These are phyloP conservation scores for Conticribra guillardii DNA, from an alignment of 108 stramenopile genomes.

Conservation along the genomic window DNA sequence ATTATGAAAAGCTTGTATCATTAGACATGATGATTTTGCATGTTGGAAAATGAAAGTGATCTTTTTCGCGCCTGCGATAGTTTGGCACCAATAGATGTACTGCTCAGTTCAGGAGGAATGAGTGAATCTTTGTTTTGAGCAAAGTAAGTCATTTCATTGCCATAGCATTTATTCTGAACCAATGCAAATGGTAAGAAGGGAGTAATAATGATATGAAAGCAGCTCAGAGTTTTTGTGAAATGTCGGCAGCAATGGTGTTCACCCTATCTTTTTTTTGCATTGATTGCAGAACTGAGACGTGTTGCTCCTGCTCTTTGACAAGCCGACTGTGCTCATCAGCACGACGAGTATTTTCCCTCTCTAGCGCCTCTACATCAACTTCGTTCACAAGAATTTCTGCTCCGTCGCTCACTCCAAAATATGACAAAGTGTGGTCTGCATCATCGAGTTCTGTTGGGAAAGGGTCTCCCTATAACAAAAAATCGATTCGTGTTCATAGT, in stretches of 20 bases:
- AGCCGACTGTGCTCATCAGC: slow-evolving; percentile 47
- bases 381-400: slow-evolving; percentile 88
- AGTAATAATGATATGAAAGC: no score
- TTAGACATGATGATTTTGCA: no score
- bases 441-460: slow-evolving; percentile 81
- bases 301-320: slow-evolving; percentile 53
- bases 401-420: slow-evolving; percentile 89
- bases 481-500: background rate
- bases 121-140: no score
- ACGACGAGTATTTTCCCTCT: slow-evolving; percentile 37
- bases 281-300: slow-evolving; percentile 50
- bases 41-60: no score
- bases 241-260: slow-evolving; percentile 15
- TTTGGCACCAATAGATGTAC: no score
- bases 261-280: slow-evolving; percentile 44
- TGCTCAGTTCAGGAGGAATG: no score
- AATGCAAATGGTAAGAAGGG: no score
- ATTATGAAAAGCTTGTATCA: no score
- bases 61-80: no score
- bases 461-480: slow-evolving; percentile 48
- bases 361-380: slow-evolving; percentile 56
- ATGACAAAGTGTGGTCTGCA: slow-evolving; percentile 68
- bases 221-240: slow-evolving; percentile 13
- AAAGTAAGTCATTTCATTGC: no score
- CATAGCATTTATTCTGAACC: no score